A percentile compares a stretch with the other conserved stretches of the same genome.
Evolutionary conservation across 2,329 filamentous ascomycete genomes (phyloP).

Genomic region (Fusarium concolor): DNA sequence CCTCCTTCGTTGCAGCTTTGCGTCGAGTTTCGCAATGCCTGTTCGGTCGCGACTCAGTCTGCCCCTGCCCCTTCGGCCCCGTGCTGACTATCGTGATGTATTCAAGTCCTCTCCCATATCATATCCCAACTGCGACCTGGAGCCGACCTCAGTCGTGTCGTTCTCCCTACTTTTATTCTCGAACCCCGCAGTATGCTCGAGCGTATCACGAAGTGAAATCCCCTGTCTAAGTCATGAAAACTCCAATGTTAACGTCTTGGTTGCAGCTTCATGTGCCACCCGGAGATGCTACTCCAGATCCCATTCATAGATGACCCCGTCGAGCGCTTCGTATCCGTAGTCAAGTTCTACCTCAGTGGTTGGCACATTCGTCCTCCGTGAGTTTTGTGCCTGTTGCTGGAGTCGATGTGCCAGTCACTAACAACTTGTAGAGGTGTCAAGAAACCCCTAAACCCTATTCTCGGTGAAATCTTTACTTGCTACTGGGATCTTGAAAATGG

Average conservation of each 20-base stretch:
- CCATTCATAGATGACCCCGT: slow-evolving; percentile 88
- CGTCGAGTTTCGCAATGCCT: slow-evolving; percentile 16
- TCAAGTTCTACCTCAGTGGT: slow-evolving; percentile 97
- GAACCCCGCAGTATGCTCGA: slow-evolving; percentile 98
- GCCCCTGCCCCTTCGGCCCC: neutral
- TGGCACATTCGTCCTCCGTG: slow-evolving; percentile 99
- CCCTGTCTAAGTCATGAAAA: slow-evolving; percentile 11
- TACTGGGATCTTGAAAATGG: slow-evolving; percentile 93
- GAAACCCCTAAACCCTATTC: slow-evolving; percentile 95
- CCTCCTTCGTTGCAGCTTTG: slow-evolving; percentile 12
- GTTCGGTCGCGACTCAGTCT: slow-evolving; percentile 13
- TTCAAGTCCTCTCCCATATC: slow-evolving; percentile 89
- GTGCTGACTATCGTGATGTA: slow-evolving; percentile 30
- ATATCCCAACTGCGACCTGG: slow-evolving; percentile 96
- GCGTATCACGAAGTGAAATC: slow-evolving; percentile 89
- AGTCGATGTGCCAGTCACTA: slow-evolving; percentile 33
- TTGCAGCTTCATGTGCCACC: slow-evolving; percentile 96
- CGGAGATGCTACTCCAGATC: slow-evolving; percentile 92
- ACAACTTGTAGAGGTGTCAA: slow-evolving; percentile 81
- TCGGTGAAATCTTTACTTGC: slow-evolving; percentile 93
- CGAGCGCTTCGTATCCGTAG: slow-evolving; percentile 90
- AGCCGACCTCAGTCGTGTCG: slow-evolving; percentile 93
- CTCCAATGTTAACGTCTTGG: slow-evolving; percentile 16
- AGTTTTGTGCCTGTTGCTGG: slow-evolving; percentile 51
- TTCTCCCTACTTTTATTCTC: slow-evolving; percentile 96